phyloP scores from a whole-genome alignment of 495 filamentous ascomycete species.

The Umbilicaria muhlenbergii region DNA sequence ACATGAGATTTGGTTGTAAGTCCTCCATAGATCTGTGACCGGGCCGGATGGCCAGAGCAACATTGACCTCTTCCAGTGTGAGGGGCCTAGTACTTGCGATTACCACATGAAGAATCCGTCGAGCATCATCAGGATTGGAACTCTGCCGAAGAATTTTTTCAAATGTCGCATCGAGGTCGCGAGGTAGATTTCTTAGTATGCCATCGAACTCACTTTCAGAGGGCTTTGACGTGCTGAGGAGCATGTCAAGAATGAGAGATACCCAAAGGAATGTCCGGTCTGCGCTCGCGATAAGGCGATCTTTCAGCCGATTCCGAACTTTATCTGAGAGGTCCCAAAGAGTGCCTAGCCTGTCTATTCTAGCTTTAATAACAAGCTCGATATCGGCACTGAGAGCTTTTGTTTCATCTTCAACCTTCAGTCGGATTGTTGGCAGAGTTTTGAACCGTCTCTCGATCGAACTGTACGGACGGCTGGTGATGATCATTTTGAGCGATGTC shows the following conservation, averaged over 20 bases:
- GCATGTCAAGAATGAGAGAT: too few relatives aligned
- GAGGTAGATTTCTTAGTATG: too few relatives aligned
- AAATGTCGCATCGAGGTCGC: too few relatives aligned
- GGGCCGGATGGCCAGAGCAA: constrained; percentile 20
- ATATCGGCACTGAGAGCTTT: too few relatives aligned
- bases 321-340: too few relatives aligned
- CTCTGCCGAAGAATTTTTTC: constrained; percentile 16
- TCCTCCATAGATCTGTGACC: constrained; percentile 11
- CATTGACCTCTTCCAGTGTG: constrained; percentile 21
- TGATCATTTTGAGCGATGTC: background rate
- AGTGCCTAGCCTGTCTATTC: too few relatives aligned
- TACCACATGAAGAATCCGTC: constrained; percentile 22
- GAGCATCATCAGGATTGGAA: constrained; percentile 6
- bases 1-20: constrained; percentile 10
- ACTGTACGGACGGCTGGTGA: constrained; percentile 1
- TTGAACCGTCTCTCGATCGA: background rate
- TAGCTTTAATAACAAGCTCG: too few relatives aligned
- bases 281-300: too few relatives aligned
- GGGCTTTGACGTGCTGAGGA: too few relatives aligned
- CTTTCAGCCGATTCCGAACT: too few relatives aligned
- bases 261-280: too few relatives aligned
- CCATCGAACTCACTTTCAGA: too few relatives aligned
- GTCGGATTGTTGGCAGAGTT: background rate
- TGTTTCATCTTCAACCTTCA: background rate
- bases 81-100: constrained; percentile 21